A percentile compares a stretch with the other conserved stretches of the same genome.
Evolutionary conservation across 2,329 filamentous ascomycete species (phyloP).

Genomic region (Aspergillus sp.): DNA sequence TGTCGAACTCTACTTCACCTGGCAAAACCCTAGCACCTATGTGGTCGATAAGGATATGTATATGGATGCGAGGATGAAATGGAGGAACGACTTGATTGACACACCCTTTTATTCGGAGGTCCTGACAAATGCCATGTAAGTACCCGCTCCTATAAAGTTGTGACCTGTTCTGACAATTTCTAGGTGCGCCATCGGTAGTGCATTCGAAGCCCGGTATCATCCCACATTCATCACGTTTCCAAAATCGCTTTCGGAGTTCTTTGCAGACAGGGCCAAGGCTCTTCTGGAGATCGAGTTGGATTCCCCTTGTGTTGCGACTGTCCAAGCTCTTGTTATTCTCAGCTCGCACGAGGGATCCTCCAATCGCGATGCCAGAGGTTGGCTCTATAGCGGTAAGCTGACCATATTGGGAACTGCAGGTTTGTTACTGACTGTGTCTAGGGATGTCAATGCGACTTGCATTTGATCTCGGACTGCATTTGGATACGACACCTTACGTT

Average conservation of each 20-base stretch:
- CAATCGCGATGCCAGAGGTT: constrained; percentile 41
- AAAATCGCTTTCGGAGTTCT: constrained; percentile 39
- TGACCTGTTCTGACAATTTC: neutral
- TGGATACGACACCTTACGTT: constrained; percentile 20
- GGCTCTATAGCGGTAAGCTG: constrained; percentile 44
- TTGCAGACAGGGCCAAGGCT: constrained; percentile 40
- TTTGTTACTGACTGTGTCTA: neutral
- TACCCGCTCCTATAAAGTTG: neutral
- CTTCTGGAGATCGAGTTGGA: constrained; percentile 49
- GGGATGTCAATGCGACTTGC: constrained; percentile 20
- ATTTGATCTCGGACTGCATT: constrained; percentile 18
- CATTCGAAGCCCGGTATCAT: constrained; percentile 39
- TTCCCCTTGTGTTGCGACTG: constrained; percentile 44
- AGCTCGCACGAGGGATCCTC: constrained; percentile 43
- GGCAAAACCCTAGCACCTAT: constrained; percentile 51
- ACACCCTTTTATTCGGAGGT: constrained; percentile 45
- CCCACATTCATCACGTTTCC: constrained; percentile 36
- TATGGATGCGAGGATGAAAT: constrained; percentile 36
- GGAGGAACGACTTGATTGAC: constrained; percentile 41
- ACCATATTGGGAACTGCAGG: neutral
- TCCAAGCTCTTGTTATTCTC: constrained; percentile 47
- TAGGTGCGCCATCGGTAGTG: constrained; percentile 20
- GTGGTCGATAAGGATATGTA: constrained; percentile 49
- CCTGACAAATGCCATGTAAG: constrained; percentile 45
- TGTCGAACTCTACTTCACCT: constrained; percentile 50